A percentile compares a stretch with the other conserved stretches of the same genome.
These are phyloP conservation scores for Eimeria nieschulzi DNA, from an alignment of 169 alveolate species.

Conservation along the genomic window DNA sequence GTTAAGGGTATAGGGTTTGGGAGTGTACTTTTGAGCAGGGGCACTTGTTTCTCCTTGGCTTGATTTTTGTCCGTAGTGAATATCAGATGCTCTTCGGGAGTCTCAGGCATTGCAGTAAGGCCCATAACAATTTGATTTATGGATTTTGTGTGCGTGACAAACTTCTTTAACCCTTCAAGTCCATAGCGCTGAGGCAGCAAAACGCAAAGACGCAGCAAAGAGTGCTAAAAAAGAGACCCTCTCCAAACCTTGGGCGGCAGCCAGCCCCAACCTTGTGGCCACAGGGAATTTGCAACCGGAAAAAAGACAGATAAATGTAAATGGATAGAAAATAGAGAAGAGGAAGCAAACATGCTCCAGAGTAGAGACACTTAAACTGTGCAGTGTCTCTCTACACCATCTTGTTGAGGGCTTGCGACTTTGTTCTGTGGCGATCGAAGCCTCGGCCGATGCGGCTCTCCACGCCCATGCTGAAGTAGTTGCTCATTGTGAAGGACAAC, in stretches of 20 bases:
- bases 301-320: background rate
- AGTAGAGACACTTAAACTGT: constrained; percentile 71
- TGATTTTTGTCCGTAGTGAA: constrained; percentile 14
- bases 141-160: background rate
- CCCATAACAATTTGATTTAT: constrained; percentile 24
- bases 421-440: constrained; percentile 86
- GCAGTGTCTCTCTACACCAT: constrained; percentile 86
- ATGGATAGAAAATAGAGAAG: background rate
- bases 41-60: constrained; percentile 8
- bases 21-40: constrained; percentile 26
- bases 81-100: constrained; percentile 39
- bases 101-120: background rate
- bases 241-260: background rate
- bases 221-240: background rate
- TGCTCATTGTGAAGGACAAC: constrained; percentile 81
- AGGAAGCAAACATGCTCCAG: constrained; percentile 38
- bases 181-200: constrained; percentile 48
- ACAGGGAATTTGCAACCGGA: background rate
- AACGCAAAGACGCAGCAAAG: background rate
- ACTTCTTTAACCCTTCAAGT: constrained; percentile 58
- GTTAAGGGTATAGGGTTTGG: no score
- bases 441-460: constrained; percentile 93
- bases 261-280: background rate
- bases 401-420: constrained; percentile 76
- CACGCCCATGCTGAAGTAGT: constrained; percentile 90